A percentile compares a stretch with the other conserved stretches of the same genome.
Conservation (phyloP, 139 green algal species). For the Chlorella sorokiniana region DNA sequence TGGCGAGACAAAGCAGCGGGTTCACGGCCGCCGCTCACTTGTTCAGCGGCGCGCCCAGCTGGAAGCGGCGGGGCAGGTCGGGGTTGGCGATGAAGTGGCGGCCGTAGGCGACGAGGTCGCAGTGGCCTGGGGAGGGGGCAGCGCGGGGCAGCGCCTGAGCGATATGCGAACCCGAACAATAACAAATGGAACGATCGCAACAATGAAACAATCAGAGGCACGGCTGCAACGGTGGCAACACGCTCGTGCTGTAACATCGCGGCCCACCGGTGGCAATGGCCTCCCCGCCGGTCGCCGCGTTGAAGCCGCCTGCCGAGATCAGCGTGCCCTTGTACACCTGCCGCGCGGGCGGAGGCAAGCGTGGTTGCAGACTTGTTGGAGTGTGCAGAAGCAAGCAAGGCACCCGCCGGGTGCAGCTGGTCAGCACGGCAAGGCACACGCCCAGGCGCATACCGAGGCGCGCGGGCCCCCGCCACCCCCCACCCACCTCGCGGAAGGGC, state of each 20-base stretch:
- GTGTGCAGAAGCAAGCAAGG: background rate
- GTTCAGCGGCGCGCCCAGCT: constrained; percentile 68
- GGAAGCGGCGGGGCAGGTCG: constrained; percentile 74
- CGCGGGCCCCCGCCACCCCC: too few relatives aligned
- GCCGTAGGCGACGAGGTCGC: constrained; percentile 27
- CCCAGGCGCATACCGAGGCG: too few relatives aligned
- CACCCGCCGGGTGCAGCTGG: too few relatives aligned
- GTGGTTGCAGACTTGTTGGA: too few relatives aligned
- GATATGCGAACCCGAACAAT: too few relatives aligned
- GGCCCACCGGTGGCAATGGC: constrained; percentile 44
- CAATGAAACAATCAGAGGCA: too few relatives aligned
- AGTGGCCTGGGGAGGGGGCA: background rate
- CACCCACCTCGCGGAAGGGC: constrained; percentile 57
- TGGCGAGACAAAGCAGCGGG: background rate
- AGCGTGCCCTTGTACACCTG: constrained; percentile 59
- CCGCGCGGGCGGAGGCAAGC: background rate
- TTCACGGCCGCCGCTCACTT: background rate
- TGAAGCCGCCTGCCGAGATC: constrained; percentile 76
- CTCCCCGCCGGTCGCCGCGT: constrained; percentile 44
- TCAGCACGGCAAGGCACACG: too few relatives aligned
- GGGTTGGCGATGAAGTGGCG: constrained; percentile 75
- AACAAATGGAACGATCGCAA: too few relatives aligned
- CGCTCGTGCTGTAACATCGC: too few relatives aligned
- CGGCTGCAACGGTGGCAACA: too few relatives aligned
- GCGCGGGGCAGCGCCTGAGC: background rate